phyloP scores from a whole-genome alignment of 345 rosid genomes.

The Ceriops zippeliana region DNA sequence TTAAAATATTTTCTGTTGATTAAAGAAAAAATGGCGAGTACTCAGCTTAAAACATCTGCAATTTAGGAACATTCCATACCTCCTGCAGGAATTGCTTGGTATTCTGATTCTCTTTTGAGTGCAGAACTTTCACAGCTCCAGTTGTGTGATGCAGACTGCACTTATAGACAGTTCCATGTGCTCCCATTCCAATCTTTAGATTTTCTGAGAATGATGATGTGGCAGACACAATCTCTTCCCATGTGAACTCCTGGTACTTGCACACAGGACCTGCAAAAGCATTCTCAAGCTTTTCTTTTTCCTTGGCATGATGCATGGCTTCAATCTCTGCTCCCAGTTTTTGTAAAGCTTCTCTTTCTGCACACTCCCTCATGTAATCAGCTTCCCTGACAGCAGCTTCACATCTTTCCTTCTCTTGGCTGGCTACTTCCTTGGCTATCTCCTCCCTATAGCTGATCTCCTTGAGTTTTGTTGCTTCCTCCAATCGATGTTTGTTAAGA shows the following conservation, averaged over 20 bases:
- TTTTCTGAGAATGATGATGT: slow-evolving; percentile 78
- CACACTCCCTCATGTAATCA: slow-evolving; percentile 33
- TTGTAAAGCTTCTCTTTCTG: slow-evolving; percentile 52
- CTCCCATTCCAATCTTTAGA: slow-evolving; percentile 69
- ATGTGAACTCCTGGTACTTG: slow-evolving; percentile 53
- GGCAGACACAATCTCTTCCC: slow-evolving; percentile 82
- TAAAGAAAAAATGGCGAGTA: neutral
- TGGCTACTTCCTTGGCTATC: slow-evolving; percentile 49
- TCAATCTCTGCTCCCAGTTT: slow-evolving; percentile 57
- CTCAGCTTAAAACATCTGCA: too few relatives aligned
- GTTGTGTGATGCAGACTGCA: slow-evolving; percentile 64
- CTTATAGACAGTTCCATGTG: slow-evolving; percentile 74
- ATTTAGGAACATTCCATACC: slow-evolving; percentile 33
- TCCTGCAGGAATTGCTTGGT: slow-evolving; percentile 73
- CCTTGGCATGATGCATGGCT: slow-evolving; percentile 50
- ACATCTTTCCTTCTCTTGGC: slow-evolving; percentile 52
- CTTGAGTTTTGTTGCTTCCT: slow-evolving; percentile 54
- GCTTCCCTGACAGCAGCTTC: slow-evolving; percentile 59
- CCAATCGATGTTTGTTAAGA: slow-evolving; percentile 43
- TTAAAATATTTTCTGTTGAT: too few relatives aligned
- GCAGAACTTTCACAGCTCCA: slow-evolving; percentile 86
- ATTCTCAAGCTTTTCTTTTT: slow-evolving; percentile 63
- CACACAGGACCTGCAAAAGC: slow-evolving; percentile 48
- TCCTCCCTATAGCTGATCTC: slow-evolving; percentile 53
- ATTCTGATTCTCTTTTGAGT: slow-evolving; percentile 47